Evolutionary conservation across 1,284 basidiomycete genomes (phyloP).

Genomic region (Sanguinoderma infundibulare): DNA sequence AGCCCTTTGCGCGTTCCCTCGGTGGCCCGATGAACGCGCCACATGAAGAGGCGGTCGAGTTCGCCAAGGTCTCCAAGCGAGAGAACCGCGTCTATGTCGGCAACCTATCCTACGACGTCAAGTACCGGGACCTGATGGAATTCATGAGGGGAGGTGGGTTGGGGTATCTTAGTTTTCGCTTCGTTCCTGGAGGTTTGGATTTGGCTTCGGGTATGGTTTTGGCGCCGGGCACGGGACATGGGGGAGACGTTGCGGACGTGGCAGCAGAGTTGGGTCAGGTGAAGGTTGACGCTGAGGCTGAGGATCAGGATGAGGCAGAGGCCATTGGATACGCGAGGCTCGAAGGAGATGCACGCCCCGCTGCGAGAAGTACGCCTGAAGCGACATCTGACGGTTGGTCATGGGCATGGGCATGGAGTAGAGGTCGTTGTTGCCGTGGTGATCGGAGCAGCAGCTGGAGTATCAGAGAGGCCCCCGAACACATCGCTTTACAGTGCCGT

Average conservation of each 20-base stretch:
- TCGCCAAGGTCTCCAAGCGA: constrained; percentile 92
- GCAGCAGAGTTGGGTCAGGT: constrained; percentile 9
- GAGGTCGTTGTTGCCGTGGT: constrained; percentile 5
- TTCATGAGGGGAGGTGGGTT: constrained; percentile 99
- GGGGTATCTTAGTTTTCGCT: constrained; percentile 60
- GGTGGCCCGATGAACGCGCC: constrained; percentile 93
- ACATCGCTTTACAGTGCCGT: not conserved
- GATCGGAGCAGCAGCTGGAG: not conserved
- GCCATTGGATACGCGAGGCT: not conserved
- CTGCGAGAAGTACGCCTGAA: constrained; percentile 14
- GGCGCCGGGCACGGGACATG: constrained; percentile 8
- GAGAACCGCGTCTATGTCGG: constrained; percentile 99
- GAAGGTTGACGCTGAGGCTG: constrained; percentile 3
- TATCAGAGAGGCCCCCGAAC: constrained; percentile 16
- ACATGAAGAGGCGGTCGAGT: constrained; percentile 87
- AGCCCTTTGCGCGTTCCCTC: constrained; percentile 76
- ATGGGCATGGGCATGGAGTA: constrained; percentile 14
- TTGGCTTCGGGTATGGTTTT: constrained; percentile 11
- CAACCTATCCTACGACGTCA: constrained; percentile 97
- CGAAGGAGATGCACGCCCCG: constrained; percentile 2
- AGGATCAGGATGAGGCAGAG: constrained; percentile 6
- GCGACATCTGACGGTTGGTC: constrained; percentile 19
- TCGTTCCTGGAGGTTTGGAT: constrained; percentile 22
- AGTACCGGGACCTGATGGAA: constrained; percentile 96
- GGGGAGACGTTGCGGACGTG: constrained; percentile 10